A percentile compares a stretch with the other conserved stretches of the same genome.
phyloP scores from a whole-genome alignment of 495 filamentous ascomycete species.

The Daldinia childiae region DNA sequence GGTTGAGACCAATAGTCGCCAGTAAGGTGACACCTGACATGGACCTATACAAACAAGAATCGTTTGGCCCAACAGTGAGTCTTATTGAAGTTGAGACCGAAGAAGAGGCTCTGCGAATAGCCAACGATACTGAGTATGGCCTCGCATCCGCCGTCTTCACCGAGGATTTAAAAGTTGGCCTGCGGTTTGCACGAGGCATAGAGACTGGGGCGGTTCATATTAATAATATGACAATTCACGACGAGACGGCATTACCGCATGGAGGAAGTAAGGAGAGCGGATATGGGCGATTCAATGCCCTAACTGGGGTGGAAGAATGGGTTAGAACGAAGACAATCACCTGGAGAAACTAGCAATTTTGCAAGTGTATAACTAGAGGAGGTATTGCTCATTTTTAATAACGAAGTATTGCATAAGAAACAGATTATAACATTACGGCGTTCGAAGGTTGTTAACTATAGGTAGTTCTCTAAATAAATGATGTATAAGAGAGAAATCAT shows the following conservation, averaged over 20 bases:
- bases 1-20: constrained; percentile 78
- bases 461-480: background rate
- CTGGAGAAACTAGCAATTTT: constrained; percentile 58
- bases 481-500: background rate
- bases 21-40: constrained; percentile 77
- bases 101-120: constrained; percentile 77
- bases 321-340: constrained; percentile 86
- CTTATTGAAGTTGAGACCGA: constrained; percentile 65
- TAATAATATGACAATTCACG: constrained; percentile 85
- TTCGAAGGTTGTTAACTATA: background rate
- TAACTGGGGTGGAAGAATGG: constrained; percentile 73
- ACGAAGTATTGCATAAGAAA: too few relatives aligned
- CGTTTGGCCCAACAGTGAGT: constrained; percentile 81
- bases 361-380: background rate
- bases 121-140: constrained; percentile 85
- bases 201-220: constrained; percentile 90
- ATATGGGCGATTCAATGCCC: constrained; percentile 71
- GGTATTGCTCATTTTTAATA: too few relatives aligned
- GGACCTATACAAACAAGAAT: constrained; percentile 84
- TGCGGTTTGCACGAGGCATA: constrained; percentile 77
- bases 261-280: constrained; percentile 89
- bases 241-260: constrained; percentile 81
- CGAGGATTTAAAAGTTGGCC: constrained; percentile 74
- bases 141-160: constrained; percentile 90
- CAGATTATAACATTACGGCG: too few relatives aligned